phyloP scores from a whole-genome alignment of 768 basidiomycete species.

The Tulasnella sp. region DNA sequence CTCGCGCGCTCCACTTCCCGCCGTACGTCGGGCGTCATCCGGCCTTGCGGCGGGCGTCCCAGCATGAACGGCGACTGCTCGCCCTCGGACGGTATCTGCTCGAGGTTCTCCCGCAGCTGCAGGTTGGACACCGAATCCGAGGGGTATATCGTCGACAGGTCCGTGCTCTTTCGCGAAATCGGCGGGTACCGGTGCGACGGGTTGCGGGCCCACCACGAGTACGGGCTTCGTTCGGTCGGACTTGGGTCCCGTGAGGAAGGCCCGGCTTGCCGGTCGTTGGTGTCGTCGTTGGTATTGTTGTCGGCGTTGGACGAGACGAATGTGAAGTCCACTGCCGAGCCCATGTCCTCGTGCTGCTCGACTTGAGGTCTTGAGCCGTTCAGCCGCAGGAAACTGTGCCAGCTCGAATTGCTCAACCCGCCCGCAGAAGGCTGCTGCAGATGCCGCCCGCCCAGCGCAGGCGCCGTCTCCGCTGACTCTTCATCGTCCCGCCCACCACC shows the following conservation, averaged over 20 bases:
- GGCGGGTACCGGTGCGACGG: not conserved
- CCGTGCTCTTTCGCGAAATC: not conserved
- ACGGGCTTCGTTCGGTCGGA: not conserved
- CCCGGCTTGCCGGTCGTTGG: not conserved
- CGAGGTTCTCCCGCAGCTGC: not conserved
- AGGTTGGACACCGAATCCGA: conserved; percentile 18
- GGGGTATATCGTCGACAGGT: not conserved
- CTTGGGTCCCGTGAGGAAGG: not conserved
- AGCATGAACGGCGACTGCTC: not conserved
- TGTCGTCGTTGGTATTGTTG: not conserved
- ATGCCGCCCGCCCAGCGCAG: too few species aligned
- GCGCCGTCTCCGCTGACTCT: too few species aligned
- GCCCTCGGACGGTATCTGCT: not conserved
- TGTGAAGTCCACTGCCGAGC: conserved; percentile 3
- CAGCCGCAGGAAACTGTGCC: too few species aligned
- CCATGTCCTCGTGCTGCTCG: not conserved
- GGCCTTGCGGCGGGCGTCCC: not conserved
- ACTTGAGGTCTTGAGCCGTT: too few species aligned
- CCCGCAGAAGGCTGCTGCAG: too few species aligned
- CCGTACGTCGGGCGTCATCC: not conserved
- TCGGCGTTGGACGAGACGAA: conserved; percentile 12
- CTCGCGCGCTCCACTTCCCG: not conserved
- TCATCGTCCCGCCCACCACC: too few species aligned
- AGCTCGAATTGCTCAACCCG: too few species aligned
- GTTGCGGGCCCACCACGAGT: not conserved